These are phyloP conservation scores for Panaeolus papilionaceus DNA, from an alignment of 768 basidiomycete genomes.

Conservation along the genomic window DNA sequence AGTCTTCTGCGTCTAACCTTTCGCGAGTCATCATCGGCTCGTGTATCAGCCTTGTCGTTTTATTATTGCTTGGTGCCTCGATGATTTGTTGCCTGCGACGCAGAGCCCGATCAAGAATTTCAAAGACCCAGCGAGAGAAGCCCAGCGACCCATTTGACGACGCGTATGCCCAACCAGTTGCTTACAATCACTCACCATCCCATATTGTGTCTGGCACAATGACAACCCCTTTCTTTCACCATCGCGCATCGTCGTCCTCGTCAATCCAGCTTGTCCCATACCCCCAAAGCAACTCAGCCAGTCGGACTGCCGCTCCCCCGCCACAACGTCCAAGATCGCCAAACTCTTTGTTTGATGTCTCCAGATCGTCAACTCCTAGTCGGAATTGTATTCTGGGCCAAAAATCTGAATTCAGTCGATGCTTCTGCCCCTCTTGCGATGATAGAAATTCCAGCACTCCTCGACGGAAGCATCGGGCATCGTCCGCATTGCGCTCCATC, in stretches of 20 bases:
- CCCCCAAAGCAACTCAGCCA: not conserved
- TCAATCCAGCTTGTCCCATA: not conserved
- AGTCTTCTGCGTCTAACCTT: not conserved
- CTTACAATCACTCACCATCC: not conserved
- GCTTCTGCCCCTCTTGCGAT: constrained; percentile 4
- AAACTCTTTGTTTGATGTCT: not conserved
- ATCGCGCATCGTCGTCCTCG: not conserved
- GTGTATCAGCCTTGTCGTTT: not conserved
- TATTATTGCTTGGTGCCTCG: not conserved
- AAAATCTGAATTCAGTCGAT: not conserved
- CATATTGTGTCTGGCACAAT: not conserved
- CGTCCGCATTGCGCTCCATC: not conserved
- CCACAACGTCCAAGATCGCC: not conserved
- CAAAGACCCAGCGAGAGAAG: not conserved
- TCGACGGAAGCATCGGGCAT: not conserved
- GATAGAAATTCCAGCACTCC: not conserved
- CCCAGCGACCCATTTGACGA: not conserved
- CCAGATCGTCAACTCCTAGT: not conserved
- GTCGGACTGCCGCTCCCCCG: not conserved
- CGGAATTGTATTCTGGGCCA: not conserved
- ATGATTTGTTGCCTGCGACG: not conserved
- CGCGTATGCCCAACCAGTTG: not conserved
- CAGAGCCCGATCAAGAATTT: not conserved
- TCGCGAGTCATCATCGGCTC: not conserved
- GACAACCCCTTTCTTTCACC: not conserved